These are phyloP conservation scores for Rhizophagus clarus DNA, from an alignment of 192 early-diverging fungal species.

Conservation along the genomic window DNA sequence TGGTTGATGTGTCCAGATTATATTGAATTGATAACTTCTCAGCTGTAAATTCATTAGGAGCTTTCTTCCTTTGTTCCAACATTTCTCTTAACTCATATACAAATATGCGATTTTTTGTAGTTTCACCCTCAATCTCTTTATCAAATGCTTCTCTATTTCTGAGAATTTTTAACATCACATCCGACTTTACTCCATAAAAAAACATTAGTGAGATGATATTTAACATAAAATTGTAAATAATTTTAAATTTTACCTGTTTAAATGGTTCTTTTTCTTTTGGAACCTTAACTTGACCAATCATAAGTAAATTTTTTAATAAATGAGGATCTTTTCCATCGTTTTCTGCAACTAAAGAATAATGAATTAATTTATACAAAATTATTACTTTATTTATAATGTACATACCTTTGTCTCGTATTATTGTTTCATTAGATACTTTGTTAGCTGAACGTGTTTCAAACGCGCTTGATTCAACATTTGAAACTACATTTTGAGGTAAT, in stretches of 20 bases:
- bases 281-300: background rate
- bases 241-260: background rate
- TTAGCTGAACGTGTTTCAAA: background rate
- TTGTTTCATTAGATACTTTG: background rate
- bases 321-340: slow-evolving; percentile 4
- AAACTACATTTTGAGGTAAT: slow-evolving; percentile 4
- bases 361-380: background rate
- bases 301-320: background rate
- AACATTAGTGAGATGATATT: too few species aligned
- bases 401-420: background rate
- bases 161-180: slow-evolving; percentile 8
- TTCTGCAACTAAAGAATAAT: background rate
- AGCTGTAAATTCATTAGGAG: background rate
- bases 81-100: background rate
- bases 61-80: background rate
- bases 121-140: background rate
- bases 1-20: background rate
- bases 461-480: slow-evolving; percentile 11
- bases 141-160: background rate
- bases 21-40: slow-evolving; percentile 5
- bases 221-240: background rate
- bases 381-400: background rate
- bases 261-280: background rate
- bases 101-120: background rate
- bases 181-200: background rate